Percentiles rank a stretch among this genome's conserved stretches.
phyloP scores from a whole-genome alignment of 2,329 filamentous ascomycete species.

The Pseudocercospora fijiensis region DNA sequence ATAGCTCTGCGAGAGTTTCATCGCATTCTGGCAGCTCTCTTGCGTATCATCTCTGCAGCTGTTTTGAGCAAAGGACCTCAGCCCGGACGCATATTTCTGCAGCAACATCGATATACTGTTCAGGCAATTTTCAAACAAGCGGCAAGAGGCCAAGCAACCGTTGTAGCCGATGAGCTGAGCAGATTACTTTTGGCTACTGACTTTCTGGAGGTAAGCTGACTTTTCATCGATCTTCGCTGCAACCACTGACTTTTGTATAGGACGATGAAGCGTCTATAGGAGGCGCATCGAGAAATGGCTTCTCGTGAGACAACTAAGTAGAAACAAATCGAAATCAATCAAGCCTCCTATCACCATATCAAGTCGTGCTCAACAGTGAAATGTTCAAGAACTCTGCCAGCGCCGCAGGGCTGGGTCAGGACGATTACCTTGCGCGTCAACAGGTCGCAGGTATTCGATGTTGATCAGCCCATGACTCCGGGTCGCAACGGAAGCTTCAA shows the following conservation, averaged over 20 bases:
- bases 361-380: not conserved
- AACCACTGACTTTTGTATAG: slow-evolving; percentile 9
- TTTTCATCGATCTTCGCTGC: slow-evolving; percentile 14
- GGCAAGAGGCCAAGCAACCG: slow-evolving; percentile 51
- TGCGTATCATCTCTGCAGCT: slow-evolving; percentile 78
- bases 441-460: not conserved
- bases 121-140: slow-evolving; percentile 87
- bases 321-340: not conserved
- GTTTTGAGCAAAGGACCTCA: slow-evolving; percentile 75
- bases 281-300: slow-evolving; percentile 17
- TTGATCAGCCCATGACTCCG: not conserved
- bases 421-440: not conserved
- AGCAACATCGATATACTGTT: slow-evolving; percentile 78
- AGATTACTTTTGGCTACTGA: slow-evolving; percentile 77
- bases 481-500: not conserved
- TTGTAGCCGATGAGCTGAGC: slow-evolving; percentile 82
- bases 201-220: slow-evolving; percentile 73
- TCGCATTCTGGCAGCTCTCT: slow-evolving; percentile 72
- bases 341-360: not conserved
- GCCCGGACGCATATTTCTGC: slow-evolving; percentile 76
- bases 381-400: not conserved
- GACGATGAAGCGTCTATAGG: slow-evolving; percentile 18
- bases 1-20: slow-evolving; percentile 79
- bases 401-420: not conserved
- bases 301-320: slow-evolving; percentile 14